A percentile compares a stretch with the other conserved stretches of the same genome.
Conservation (phyloP, 306 rosid genomes). For the Vachellia pachyceras region DNA sequence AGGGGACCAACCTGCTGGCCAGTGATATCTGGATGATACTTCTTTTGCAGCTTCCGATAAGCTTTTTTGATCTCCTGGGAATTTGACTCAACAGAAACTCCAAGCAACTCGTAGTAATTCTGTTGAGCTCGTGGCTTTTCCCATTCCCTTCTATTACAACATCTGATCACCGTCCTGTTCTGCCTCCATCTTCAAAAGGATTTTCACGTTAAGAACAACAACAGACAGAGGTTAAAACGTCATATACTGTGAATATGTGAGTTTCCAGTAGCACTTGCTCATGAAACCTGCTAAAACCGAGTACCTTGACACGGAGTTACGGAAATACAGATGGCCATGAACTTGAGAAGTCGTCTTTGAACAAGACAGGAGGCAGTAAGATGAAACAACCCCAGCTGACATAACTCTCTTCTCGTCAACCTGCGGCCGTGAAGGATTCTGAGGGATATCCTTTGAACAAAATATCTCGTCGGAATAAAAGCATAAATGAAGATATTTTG, state of each 20-base stretch:
- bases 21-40: conserved; percentile 75
- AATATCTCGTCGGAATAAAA: too few relatives aligned
- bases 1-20: conserved; percentile 65
- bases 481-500: too few relatives aligned
- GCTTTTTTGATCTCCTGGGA: conserved; percentile 67
- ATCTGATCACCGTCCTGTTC: conserved; percentile 46
- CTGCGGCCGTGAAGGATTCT: too few relatives aligned
- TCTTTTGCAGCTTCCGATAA: conserved; percentile 80
- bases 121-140: conserved; percentile 37
- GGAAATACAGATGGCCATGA: conserved; percentile 42
- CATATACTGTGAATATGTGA: not conserved
- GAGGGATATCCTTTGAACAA: too few relatives aligned
- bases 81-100: conserved; percentile 67
- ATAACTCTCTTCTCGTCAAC: conserved; percentile 20
- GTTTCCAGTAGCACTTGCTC: not conserved
- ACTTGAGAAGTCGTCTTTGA: conserved; percentile 45
- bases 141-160: conserved; percentile 47
- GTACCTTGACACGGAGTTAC: conserved; percentile 57
- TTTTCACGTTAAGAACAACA: not conserved
- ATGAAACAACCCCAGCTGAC: conserved; percentile 43
- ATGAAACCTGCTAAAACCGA: not conserved
- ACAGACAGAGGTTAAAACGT: not conserved
- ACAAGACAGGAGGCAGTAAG: conserved; percentile 32
- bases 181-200: conserved; percentile 49
- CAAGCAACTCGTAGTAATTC: conserved; percentile 73